Evolutionary conservation across 495 filamentous ascomycete genomes (phyloP).

Genomic region (Xylaria castorea): DNA sequence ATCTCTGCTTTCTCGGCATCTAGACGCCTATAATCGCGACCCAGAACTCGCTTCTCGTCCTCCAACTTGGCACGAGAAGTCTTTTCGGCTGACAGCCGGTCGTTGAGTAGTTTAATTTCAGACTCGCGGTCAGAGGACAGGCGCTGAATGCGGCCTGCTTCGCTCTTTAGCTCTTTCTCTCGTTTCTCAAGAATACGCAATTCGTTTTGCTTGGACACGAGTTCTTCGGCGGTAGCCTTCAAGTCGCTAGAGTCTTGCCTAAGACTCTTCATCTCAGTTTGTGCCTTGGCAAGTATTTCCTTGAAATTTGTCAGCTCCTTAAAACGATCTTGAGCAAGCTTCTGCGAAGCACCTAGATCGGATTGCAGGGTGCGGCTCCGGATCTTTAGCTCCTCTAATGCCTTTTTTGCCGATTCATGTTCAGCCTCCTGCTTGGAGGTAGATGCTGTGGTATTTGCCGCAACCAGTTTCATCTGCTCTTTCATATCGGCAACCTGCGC

Average conservation of each 20-base stretch:
- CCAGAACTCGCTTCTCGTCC: constrained; percentile 71
- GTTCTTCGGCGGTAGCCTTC: constrained; percentile 72
- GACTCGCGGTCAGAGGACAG: constrained; percentile 72
- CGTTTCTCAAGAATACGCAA: constrained; percentile 76
- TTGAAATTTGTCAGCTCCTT: constrained; percentile 84
- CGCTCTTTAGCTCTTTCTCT: constrained; percentile 79
- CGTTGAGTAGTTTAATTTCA: constrained; percentile 77
- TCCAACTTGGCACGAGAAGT: constrained; percentile 75
- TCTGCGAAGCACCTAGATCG: constrained; percentile 84
- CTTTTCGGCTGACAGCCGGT: constrained; percentile 76
- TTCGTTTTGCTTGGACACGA: constrained; percentile 70
- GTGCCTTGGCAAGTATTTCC: constrained; percentile 79
- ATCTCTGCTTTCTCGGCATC: constrained; percentile 81
- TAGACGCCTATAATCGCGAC: constrained; percentile 74
- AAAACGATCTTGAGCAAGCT: constrained; percentile 83
- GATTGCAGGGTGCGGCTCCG: constrained; percentile 74
- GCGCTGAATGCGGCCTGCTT: constrained; percentile 72
- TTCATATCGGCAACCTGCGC: not conserved
- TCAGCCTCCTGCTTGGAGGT: constrained; percentile 61
- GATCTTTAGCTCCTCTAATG: constrained; percentile 77
- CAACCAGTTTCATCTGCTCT: not conserved
- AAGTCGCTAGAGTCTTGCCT: constrained; percentile 77
- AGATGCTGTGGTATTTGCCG: not conserved
- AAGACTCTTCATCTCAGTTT: constrained; percentile 81
- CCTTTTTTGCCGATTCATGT: constrained; percentile 65